phyloP scores from a whole-genome alignment of 2,329 filamentous ascomycete genomes.

The Fusarium devonianum region DNA sequence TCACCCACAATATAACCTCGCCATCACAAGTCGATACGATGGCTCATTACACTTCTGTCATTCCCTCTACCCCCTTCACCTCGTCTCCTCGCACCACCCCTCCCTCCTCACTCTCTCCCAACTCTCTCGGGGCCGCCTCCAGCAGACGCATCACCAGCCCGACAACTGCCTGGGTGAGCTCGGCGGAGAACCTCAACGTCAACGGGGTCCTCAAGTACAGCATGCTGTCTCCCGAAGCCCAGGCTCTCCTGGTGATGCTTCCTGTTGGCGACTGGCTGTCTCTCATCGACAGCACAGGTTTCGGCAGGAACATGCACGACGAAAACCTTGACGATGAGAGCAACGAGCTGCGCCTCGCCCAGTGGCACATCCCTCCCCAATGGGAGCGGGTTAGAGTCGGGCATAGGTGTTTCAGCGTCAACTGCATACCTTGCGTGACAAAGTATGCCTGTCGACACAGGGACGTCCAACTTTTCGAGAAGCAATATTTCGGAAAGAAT shows the following conservation, averaged over 20 bases:
- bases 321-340: background rate
- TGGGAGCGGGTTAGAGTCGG: too few relatives aligned
- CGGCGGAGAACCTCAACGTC: background rate
- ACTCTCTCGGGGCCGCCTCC: too few relatives aligned
- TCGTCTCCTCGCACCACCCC: too few relatives aligned
- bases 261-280: background rate
- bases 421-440: background rate
- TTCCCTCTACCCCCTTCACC: too few relatives aligned
- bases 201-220: background rate
- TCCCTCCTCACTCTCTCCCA: too few relatives aligned
- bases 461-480: background rate
- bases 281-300: slow-evolving; percentile 1
- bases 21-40: too few relatives aligned
- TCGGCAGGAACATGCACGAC: background rate
- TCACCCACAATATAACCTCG: too few relatives aligned
- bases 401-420: background rate
- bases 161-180: background rate
- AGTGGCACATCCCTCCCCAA: background rate
- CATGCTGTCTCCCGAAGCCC: background rate
- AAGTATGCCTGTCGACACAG: background rate
- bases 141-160: too few relatives aligned
- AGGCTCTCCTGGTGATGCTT: background rate
- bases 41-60: too few relatives aligned
- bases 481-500: background rate
- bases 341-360: background rate